Conservation (phyloP, 352 stramenopile genomes). For the Pythium phragmitis region DNA sequence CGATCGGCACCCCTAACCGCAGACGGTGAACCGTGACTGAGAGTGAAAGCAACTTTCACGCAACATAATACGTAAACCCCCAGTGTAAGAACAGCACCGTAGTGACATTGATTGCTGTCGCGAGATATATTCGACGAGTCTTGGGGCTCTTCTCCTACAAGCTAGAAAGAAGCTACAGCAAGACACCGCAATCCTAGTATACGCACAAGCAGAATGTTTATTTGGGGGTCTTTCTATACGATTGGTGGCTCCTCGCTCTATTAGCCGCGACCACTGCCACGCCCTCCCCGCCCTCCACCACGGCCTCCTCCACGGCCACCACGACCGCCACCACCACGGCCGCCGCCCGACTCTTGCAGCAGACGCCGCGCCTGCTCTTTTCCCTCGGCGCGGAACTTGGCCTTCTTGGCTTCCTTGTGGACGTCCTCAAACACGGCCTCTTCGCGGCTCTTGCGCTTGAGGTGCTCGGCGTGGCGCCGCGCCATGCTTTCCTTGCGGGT, state of each 20-base stretch:
- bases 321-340: conserved; percentile 25
- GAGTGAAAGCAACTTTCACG: conserved; percentile 32
- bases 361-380: conserved; percentile 56
- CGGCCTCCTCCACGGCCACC: conserved; percentile 12
- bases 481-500: conserved; percentile 93
- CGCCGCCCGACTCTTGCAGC: conserved; percentile 51
- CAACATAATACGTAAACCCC: conserved; percentile 8
- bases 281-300: conserved; percentile 14
- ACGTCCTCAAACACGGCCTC: conserved; percentile 88
- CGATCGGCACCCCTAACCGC: background rate
- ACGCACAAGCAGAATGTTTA: conserved; percentile 1
- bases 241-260: background rate
- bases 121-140: too few relatives aligned
- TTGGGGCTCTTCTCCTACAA: background rate
- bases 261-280: conserved; percentile 12
- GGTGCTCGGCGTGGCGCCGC: conserved; percentile 78
- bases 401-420: conserved; percentile 84
- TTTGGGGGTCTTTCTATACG: conserved; percentile 11
- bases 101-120: conserved; percentile 14
- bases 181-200: background rate
- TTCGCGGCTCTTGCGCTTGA: conserved; percentile 92
- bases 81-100: background rate
- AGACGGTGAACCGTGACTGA: conserved; percentile 1
- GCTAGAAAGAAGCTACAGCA: background rate
- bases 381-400: conserved; percentile 79